Base-by-base conservation (phyloP, 2,329 filamentous ascomycete genomes). In the Xylaria sp. region DNA sequence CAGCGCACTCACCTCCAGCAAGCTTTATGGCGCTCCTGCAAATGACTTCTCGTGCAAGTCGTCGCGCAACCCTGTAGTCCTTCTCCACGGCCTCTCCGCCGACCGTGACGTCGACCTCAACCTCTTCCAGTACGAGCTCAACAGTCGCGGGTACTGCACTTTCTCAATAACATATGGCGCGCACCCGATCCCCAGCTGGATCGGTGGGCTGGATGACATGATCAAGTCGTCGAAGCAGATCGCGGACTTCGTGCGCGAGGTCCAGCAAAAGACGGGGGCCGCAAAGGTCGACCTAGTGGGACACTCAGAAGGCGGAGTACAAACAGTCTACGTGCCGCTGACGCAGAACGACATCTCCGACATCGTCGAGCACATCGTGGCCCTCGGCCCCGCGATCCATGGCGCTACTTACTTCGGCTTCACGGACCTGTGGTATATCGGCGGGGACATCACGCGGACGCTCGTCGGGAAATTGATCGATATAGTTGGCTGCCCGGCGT, bases 41-140 rank as follows among this genome's bases (percentile, higher is more conserved):
- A 77, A 76, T 55, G 54, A 77, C 70, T 77, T 75, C 68, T 55
- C 70, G 58, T 79, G 74, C 68, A 56, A 56, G 31, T 72, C 71
- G 18, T 49, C 74, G n/a, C 72, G 67, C 25, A 75, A 74, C 39
- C 71, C 87, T 82, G 73, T 88, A 77, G 61, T 83, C 79, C 72
- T 89, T 66, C 71, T 90, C 75, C 86, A 88, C 72, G 76, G 75
- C 6, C 74, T 77, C 8, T 73, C 72, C 3, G 72, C 74, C 10
- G 67, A 71, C 64, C 72, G 72, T 54, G 64, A 76, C 2, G 67
- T 72, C n/a, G 74, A 76, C 62, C 73, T 77, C 18, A 76, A 77
- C 66, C 66, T 72, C 46, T 67, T 78, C 10, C 75, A 77, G 48
- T 66, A 68, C 69, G 72, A 71, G 63, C 75, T 78, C 49, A 74